phyloP scores from a whole-genome alignment of 2,329 filamentous ascomycete genomes.

The Coniella vitis region DNA sequence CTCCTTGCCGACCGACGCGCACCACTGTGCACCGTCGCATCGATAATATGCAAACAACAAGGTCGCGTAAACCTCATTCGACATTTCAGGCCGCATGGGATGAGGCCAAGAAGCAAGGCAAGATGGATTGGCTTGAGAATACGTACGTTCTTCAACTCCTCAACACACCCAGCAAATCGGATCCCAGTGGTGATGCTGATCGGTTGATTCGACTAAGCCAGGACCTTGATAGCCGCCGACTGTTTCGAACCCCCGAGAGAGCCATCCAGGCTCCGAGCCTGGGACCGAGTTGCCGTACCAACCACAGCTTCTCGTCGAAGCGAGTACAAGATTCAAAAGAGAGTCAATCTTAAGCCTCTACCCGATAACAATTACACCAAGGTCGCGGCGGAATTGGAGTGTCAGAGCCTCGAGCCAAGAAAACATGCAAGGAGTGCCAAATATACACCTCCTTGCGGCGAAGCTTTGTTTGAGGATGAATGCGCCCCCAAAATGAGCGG shows the following conservation, averaged over 20 bases:
- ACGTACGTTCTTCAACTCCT: conserved; percentile 2
- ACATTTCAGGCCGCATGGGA: conserved; percentile 1
- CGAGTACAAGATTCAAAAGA: conserved; percentile 26
- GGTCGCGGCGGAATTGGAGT: conserved; percentile 26
- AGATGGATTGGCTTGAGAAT: conserved; percentile 8
- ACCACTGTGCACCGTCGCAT: neutral
- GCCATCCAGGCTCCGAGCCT: conserved; percentile 20
- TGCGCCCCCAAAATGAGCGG: conserved; percentile 6
- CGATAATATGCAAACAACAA: neutral
- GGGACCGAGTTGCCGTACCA: conserved; percentile 26
- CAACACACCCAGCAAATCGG: neutral
- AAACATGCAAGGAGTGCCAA: conserved; percentile 27
- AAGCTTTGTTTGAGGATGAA: conserved; percentile 24
- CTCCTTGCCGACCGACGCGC: too few species aligned
- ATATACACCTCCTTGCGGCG: conserved; percentile 27
- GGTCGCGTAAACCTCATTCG: neutral
- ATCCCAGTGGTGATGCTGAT: neutral
- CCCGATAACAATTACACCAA: conserved; percentile 15
- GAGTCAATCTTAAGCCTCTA: conserved; percentile 19
- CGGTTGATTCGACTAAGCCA: neutral
- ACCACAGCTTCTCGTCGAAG: conserved; percentile 10
- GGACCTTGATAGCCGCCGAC: conserved; percentile 19
- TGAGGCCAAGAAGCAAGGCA: neutral
- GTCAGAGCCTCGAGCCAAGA: conserved; percentile 25
- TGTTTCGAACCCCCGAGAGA: conserved; percentile 20